phyloP scores from a whole-genome alignment of 2,329 filamentous ascomycete genomes.

The Coleophoma crateriformis region DNA sequence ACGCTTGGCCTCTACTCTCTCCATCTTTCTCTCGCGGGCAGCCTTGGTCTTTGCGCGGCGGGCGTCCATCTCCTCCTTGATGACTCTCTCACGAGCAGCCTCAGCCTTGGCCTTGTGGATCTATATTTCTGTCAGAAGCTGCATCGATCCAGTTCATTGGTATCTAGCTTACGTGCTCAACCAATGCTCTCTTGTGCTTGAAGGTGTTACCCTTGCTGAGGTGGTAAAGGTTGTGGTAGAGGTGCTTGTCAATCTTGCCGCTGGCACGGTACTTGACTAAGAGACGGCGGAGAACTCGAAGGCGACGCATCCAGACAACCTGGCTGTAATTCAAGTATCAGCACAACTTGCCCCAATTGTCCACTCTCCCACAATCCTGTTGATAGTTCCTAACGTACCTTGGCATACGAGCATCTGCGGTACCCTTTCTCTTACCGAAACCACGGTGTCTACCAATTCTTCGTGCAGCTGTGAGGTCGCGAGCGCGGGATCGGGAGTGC shows the following conservation, averaged over 20 bases:
- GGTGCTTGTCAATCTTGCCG: slow-evolving; percentile 99
- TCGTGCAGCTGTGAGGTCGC: slow-evolving; percentile 90
- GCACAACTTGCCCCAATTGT: slow-evolving; percentile 18
- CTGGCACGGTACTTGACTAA: slow-evolving; percentile 99
- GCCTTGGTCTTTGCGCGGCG: slow-evolving; percentile 99
- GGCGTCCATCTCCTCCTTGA: slow-evolving; percentile 99
- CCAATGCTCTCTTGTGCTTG: slow-evolving; percentile 99
- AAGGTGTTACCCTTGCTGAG: slow-evolving; percentile 99
- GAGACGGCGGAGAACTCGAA: slow-evolving; percentile 97
- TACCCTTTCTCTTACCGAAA: slow-evolving; percentile 99
- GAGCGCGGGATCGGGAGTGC: slow-evolving; percentile 96
- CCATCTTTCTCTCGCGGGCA: slow-evolving; percentile 95
- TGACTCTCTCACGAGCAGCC: slow-evolving; percentile 89
- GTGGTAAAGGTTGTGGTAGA: slow-evolving; percentile 99
- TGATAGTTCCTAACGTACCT: slow-evolving; percentile 54
- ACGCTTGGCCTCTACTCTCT: slow-evolving; percentile 88
- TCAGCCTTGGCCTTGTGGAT: slow-evolving; percentile 99
- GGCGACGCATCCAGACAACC: slow-evolving; percentile 99
- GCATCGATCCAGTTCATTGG: slow-evolving; percentile 13
- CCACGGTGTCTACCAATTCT: slow-evolving; percentile 96
- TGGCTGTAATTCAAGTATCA: slow-evolving; percentile 54
- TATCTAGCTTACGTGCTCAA: slow-evolving; percentile 88
- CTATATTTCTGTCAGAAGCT: slow-evolving; percentile 40
- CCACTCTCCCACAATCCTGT: slow-evolving; percentile 1
- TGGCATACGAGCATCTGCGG: slow-evolving; percentile 98